Evolutionary conservation across 441 rosid genomes (phyloP), one percentile per base, ranked within the genome.

Genomic region (Rhodomyrtus psidioides): DNA sequence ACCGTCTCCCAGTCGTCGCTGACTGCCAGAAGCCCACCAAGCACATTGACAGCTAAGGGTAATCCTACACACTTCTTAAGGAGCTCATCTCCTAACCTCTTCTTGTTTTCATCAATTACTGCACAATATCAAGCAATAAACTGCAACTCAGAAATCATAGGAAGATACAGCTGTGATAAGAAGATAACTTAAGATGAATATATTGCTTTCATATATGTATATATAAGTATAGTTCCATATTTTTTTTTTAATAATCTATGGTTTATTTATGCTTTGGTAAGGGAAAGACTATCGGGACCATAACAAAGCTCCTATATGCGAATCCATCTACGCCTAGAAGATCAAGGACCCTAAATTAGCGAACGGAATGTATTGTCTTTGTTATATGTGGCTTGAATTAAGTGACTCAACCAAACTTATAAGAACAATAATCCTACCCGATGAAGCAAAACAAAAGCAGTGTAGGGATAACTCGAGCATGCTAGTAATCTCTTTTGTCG

Each of bases 181-280:
- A 27, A 59, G 21, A 59, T 14, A 27, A 59, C 17, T 59, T 6
- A 27, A 9, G 70, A 59, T 2, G 0, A 0, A 27, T 4, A 2
- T 34, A 34, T 2, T 34, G 34, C 34, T 34, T 34, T 34, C 4
- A 34, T 34, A 4, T 34, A 4, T 34, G 34, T 34, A 34, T 34
- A 34, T 34, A 34, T 34, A 34, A 34, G 4, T 34, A 34, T 34
- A 34, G 34, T 34, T 2, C 34, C 34, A 34, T 34, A 34, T 2
- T 7, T 3, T 1, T 57, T 26, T 7, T 26, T 57, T 14, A n/a
- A 59, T 27, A n/a, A 59, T 14, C 0, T 0, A 0, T 3, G 70
- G 10, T 27, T 59, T 19, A 14, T 27, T n/a, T 59, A 58, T 13
- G 62, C 30, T n/a, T n/a, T 58, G n/a, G 30, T 58, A 53, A 53